Evolutionary conservation across 495 filamentous ascomycete species (phyloP).

Genomic region (Chaetomidium leptoderma): DNA sequence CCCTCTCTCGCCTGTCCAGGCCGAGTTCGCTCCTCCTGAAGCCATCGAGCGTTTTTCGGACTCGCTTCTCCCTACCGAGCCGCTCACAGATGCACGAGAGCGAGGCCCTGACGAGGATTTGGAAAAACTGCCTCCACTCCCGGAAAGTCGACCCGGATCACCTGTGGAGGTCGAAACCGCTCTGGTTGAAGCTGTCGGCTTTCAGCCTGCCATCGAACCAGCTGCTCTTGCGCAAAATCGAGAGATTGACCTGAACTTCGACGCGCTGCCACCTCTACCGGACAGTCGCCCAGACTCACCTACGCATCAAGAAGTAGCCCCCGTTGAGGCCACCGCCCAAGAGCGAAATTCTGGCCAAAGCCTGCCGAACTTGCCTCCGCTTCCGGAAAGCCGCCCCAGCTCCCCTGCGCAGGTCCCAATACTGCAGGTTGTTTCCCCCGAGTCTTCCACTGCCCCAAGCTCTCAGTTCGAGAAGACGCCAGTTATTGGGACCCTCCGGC

Average conservation of each 20-base stretch:
- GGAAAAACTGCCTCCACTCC: constrained; percentile 2
- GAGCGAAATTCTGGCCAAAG: neutral
- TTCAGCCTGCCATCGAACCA: neutral
- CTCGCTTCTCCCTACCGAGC: neutral
- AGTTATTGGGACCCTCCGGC: neutral
- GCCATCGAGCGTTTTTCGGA: neutral
- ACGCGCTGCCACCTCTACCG: constrained; percentile 2
- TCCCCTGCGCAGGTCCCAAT: constrained; percentile 6
- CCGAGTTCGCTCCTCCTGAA: neutral
- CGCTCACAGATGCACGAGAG: neutral
- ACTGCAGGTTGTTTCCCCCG: neutral
- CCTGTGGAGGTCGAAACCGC: neutral
- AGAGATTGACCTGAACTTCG: neutral
- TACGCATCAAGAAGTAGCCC: neutral
- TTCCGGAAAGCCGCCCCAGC: constrained; percentile 14
- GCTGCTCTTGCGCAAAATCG: neutral
- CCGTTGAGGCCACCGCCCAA: neutral
- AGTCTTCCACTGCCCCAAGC: neutral
- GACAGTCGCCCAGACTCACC: constrained; percentile 2
- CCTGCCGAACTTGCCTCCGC: constrained; percentile 10
- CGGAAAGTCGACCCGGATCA: constrained; percentile 12
- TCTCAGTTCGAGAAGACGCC: neutral
- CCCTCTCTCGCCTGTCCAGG: neutral
- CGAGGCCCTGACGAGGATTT: neutral
- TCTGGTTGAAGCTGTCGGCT: neutral